These are phyloP conservation scores for Rubus idaeus DNA, from an alignment of 306 rosid species.

Conservation along the genomic window DNA sequence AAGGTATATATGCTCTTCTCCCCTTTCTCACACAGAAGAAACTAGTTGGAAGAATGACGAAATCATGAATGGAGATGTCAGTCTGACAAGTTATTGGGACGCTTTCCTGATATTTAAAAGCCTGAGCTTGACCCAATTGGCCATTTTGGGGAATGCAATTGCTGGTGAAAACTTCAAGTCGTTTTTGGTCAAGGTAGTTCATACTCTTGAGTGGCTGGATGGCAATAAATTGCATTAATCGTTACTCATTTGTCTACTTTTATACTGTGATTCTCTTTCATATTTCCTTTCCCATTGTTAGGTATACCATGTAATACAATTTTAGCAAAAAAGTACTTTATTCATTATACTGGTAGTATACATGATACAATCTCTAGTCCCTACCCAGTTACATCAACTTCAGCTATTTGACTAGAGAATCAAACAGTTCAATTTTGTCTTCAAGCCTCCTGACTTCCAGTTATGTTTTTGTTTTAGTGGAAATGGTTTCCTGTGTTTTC, in stretches of 20 bases:
- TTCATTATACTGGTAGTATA: background rate
- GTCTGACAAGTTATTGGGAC: slow-evolving; percentile 56
- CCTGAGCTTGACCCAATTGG: slow-evolving; percentile 57
- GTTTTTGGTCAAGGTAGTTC: slow-evolving; percentile 58
- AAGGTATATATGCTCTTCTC: slow-evolving; percentile 70
- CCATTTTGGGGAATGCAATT: no score
- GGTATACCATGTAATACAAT: background rate
- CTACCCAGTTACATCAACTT: background rate
- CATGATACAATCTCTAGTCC: background rate
- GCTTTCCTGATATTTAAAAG: slow-evolving; percentile 63
- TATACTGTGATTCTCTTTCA: background rate
- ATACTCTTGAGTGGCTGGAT: slow-evolving; percentile 49
- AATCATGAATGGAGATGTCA: slow-evolving; percentile 25
- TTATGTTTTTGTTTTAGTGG: background rate
- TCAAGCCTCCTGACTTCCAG: background rate
- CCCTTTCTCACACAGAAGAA: slow-evolving; percentile 68
- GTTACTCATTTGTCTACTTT: background rate
- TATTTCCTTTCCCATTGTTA: background rate
- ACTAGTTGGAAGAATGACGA: slow-evolving; percentile 46
- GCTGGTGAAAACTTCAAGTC: slow-evolving; percentile 55
- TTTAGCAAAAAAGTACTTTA: background rate
- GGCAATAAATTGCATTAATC: slow-evolving; percentile 37
- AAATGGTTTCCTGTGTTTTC: background rate
- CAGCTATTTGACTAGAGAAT: background rate
- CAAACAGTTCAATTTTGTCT: background rate